A percentile compares a stretch with the other conserved stretches of the same genome.
These are phyloP conservation scores for Lyophyllum atratum DNA, from an alignment of 768 basidiomycete genomes.

Conservation along the genomic window DNA sequence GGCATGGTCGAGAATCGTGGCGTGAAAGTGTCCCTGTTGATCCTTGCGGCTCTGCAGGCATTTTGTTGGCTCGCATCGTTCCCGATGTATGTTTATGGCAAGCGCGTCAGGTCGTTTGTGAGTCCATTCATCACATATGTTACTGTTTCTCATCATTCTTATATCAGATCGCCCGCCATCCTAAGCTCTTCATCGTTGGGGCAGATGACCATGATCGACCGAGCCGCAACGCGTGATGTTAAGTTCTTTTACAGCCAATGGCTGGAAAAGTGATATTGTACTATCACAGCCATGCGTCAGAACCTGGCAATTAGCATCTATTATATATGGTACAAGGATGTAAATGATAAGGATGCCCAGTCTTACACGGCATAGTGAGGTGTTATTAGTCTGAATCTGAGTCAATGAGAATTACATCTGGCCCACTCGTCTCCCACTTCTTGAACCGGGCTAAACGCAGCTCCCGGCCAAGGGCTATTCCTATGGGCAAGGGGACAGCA, in stretches of 20 bases:
- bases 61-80: constrained; percentile 42
- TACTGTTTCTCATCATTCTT: neutral
- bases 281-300: no score
- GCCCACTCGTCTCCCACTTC: constrained; percentile 45
- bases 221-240: neutral
- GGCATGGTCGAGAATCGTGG: constrained; percentile 39
- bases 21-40: constrained; percentile 39
- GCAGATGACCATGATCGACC: neutral
- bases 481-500: constrained; percentile 71
- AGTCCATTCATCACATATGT: constrained; percentile 14
- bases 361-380: no score
- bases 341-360: no score
- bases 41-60: constrained; percentile 40
- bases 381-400: constrained; percentile 3
- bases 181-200: neutral
- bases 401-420: constrained; percentile 38
- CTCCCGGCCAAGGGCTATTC: constrained; percentile 64
- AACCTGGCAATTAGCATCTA: no score
- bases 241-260: neutral
- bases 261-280: neutral
- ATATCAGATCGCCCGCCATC: constrained; percentile 1
- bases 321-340: no score
- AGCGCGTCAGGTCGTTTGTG: constrained; percentile 42
- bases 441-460: constrained; percentile 53
- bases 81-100: constrained; percentile 47